These are phyloP conservation scores for Vitis riparia DNA, from an alignment of 164 flowering plant genomes.

Conservation along the genomic window DNA sequence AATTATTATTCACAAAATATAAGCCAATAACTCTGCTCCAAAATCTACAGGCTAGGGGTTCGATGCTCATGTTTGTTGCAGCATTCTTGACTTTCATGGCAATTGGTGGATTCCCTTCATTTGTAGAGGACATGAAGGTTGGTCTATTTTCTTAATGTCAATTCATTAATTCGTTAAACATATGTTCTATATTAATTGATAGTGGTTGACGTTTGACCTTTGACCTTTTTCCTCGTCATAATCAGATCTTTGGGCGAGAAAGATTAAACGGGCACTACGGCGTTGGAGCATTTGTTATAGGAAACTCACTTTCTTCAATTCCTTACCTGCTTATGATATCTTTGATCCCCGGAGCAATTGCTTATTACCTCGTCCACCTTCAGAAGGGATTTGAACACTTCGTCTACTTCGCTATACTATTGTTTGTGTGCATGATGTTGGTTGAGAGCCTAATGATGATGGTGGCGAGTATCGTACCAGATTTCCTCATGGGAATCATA, in stretches of 20 bases:
- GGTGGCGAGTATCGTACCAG: conserved; percentile 12
- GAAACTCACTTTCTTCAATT: conserved; percentile 25
- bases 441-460: conserved; percentile 20
- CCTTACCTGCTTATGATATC: conserved; percentile 25
- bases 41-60: conserved; percentile 24
- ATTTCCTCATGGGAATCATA: conserved; percentile 14
- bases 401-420: conserved; percentile 4
- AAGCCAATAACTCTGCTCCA: too few species aligned
- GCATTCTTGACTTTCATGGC: conserved; percentile 31
- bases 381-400: conserved; percentile 8
- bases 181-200: neutral
- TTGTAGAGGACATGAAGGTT: conserved; percentile 33
- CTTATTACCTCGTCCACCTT: conserved; percentile 6
- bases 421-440: conserved; percentile 14
- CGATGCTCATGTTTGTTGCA: conserved; percentile 26
- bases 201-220: too few species aligned
- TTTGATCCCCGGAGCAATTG: conserved; percentile 13
- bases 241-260: conserved; percentile 15
- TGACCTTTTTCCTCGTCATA: too few species aligned
- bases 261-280: conserved; percentile 21
- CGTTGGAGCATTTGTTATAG: conserved; percentile 18
- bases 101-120: conserved; percentile 31
- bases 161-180: neutral
- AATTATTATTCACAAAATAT: too few species aligned
- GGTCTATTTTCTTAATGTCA: neutral